Evolutionary conservation across 2,329 filamentous ascomycete species (phyloP).

Genomic region (Fusarium sacchari): DNA sequence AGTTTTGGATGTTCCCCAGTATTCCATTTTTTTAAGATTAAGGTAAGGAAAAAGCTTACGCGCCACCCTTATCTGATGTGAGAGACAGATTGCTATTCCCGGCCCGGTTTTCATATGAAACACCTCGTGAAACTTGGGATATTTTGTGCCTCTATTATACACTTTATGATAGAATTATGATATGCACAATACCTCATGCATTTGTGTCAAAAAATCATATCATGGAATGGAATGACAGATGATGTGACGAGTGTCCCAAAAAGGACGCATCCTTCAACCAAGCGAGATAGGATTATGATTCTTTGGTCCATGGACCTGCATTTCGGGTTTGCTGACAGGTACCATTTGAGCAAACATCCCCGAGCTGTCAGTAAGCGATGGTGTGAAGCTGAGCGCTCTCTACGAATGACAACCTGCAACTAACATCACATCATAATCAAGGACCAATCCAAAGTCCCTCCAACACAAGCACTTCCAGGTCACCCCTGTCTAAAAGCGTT

Average conservation of each 20-base stretch:
- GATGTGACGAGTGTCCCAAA: not conserved
- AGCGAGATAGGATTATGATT: not conserved
- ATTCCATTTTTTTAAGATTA: not conserved
- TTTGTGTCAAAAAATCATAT: no score
- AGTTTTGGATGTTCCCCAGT: not conserved
- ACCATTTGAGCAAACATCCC: not conserved
- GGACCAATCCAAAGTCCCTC: not conserved
- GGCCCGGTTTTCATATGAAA: not conserved
- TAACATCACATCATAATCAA: not conserved
- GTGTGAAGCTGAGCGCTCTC: not conserved
- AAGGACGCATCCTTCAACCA: not conserved
- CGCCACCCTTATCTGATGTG: not conserved
- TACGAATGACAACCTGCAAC: not conserved
- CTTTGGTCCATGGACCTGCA: not conserved
- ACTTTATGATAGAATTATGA: rapidly evolving
- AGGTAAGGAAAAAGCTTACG: not conserved
- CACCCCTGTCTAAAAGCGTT: not conserved
- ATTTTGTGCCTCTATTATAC: not conserved
- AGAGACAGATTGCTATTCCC: not conserved
- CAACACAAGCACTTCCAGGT: not conserved
- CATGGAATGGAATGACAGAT: not conserved
- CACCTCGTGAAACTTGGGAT: not conserved
- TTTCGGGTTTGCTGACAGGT: not conserved
- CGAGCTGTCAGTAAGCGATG: not conserved
- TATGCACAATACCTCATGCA: rapidly evolving